Base-by-base conservation (phyloP, 352 stramenopile species). In the Bremia lactucae region DNA sequence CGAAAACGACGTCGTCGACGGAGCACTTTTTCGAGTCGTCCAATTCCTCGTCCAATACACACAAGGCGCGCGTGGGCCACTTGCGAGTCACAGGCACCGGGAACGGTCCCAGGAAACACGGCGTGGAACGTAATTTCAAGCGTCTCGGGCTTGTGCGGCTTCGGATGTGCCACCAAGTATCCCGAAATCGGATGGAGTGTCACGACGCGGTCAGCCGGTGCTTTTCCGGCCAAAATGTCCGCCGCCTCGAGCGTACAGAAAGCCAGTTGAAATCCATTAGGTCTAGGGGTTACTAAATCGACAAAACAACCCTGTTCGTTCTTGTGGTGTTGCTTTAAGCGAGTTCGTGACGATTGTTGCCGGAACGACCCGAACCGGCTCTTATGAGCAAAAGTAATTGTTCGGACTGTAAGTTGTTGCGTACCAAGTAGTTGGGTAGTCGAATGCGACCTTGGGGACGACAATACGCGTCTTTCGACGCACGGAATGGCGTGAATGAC, bases 281-380 rank as follows among this genome's bases (percentile, higher is more conserved):
- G 19, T 16, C 43, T 63, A 8, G 44, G 55, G 14, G 36, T 62
- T 15, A 66, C 28, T 18, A 60, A 38, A 24, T 69, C 60, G 31
- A 65, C 42, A 21, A 42, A 58, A 42, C 60, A 69, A 18, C 43
- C 41, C 21, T 69, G 60, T 36, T 69, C 55, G 39, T 66, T 68
- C 49, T 50, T 61, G 21, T 13, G 7, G n/a, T n/a, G n/a, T n/a
- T n/a, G n/a, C n/a, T n/a, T n/a, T n/a, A n/a, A n/a, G n/a, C n/a
- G n/a, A n/a, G n/a, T n/a, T n/a, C n/a, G n/a, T n/a, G n/a, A n/a
- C n/a, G n/a, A n/a, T n/a, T n/a, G n/a, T n/a, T n/a, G n/a, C n/a
- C n/a, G 36, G 42, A 55, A 61, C 4, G 37, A 23, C 19, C 53
- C 46, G 19, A 52, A 36, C 3, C 52, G 22, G 4, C 41, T 14